phyloP scores from a whole-genome alignment of 495 filamentous ascomycete species.

The Neurospora sp. region DNA sequence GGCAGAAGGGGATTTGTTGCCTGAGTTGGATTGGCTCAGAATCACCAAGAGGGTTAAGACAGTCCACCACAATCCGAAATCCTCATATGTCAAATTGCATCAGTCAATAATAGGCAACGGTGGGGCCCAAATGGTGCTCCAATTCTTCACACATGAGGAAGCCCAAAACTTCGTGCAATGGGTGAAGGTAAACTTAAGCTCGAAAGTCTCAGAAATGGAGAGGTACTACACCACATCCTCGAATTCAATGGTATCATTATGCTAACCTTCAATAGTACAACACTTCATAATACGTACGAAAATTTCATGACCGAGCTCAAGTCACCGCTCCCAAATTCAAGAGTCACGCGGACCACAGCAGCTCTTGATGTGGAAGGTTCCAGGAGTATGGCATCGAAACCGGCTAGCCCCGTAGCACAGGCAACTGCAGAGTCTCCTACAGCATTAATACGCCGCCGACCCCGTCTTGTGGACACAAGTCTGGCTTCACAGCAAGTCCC shows the following conservation, averaged over 20 bases:
- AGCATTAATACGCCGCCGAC: background rate
- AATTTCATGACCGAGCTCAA: background rate
- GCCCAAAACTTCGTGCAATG: background rate
- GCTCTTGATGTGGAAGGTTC: background rate
- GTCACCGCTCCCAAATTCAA: background rate
- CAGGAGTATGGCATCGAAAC: background rate
- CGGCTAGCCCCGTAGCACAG: background rate
- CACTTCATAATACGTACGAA: background rate
- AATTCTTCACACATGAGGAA: background rate
- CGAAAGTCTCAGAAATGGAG: background rate
- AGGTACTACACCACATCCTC: background rate
- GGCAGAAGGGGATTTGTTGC: background rate
- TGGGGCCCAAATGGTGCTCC: background rate
- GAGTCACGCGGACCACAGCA: background rate
- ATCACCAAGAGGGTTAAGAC: slow-evolving; percentile 4
- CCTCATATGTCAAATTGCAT: background rate
- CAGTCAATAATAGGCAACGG: background rate
- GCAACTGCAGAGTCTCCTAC: background rate
- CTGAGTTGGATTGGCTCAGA: slow-evolving; percentile 12
- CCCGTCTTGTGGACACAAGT: slow-evolving; percentile 4
- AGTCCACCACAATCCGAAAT: background rate
- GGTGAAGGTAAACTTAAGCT: background rate
- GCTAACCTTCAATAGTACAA: background rate
- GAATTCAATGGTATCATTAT: background rate
- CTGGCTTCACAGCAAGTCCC: slow-evolving; percentile 3